Base-by-base conservation (phyloP, 2,329 filamentous ascomycete species). In the Fusarium torulosum region DNA sequence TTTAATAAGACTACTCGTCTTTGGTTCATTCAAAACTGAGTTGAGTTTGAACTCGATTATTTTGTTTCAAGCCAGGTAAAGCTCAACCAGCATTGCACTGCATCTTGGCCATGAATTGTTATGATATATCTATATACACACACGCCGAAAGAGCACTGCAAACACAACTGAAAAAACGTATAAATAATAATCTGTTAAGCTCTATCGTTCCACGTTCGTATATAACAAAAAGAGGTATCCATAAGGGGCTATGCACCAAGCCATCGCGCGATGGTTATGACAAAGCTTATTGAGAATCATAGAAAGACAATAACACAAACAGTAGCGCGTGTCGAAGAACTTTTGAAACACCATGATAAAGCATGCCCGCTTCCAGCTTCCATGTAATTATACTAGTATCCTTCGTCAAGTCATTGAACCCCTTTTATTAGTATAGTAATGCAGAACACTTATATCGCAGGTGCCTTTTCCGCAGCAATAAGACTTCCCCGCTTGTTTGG, bases 321-420 rank as follows among this genome's bases (percentile, higher is more conserved):
- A 60, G 40, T 55, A 55, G 45, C 56, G 64, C 37, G 31, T 25
- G 44, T 54, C 54, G 31, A 50, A 53, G 52, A 67, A 57, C 59
- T 59, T 63, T 55, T 67, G 40, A 57, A 27, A 46, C 38, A 54
- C 57, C 38, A 52, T 63, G 47, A 56, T 53, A 45, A 63, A 52
- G 60, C 20, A 57, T 55, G 37, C 49, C 45, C 50, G 45, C 61
- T 47, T 56, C 54, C 46, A 33, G 59, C 50, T 33, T 56, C 54
- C 43, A 58, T 53, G 51, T 55, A 59, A 63, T 67, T 69, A 64
- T 65, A 68, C 71, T 69, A 53, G 40, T 61, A 57, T 60, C 57
- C 55, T 64, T 73, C 70, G 51, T 74, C 70, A 74, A 67, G 64
- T 74, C 72, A 53, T 74, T 66, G 54, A 65, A 69, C 42, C 35